Percentiles rank a stretch among this genome's conserved stretches.
Conservation (phyloP, 2,329 filamentous ascomycete species). For the Diaporthe caulivora region DNA sequence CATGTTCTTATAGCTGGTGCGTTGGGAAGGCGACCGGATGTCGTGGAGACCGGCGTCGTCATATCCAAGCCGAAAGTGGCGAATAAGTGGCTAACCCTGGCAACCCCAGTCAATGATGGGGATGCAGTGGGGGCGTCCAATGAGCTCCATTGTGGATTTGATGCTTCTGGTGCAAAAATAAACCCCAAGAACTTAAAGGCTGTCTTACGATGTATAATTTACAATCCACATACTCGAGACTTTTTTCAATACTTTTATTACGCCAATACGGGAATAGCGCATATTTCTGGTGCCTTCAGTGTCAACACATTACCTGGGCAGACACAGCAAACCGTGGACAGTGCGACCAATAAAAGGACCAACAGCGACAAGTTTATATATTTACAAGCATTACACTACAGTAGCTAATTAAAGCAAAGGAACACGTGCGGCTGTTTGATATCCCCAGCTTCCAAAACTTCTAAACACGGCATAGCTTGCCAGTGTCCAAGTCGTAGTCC, state of each 20-base stretch:
- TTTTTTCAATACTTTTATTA: too few species aligned
- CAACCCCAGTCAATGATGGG: background rate
- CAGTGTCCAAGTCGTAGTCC: conserved; percentile 28
- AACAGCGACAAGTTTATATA: background rate
- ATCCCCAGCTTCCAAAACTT: too few species aligned
- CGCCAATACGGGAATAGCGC: too few species aligned
- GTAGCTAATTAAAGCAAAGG: too few species aligned
- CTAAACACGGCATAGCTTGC: conserved; percentile 11
- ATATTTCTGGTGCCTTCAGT: too few species aligned
- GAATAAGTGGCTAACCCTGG: conserved; percentile 8
- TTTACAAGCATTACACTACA: background rate
- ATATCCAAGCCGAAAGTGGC: background rate
- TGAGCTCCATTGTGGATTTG: too few species aligned
- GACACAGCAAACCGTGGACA: background rate
- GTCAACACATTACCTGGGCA: background rate
- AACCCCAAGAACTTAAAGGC: too few species aligned
- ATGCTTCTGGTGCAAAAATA: too few species aligned
- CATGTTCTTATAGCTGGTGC: background rate
- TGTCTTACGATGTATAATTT: too few species aligned
- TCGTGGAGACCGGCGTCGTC: conserved; percentile 3
- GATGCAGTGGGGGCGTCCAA: too few species aligned
- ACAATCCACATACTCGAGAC: too few species aligned
- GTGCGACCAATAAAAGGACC: background rate
- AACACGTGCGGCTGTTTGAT: background rate
- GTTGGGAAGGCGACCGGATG: background rate